Conservation (phyloP, 306 rosid genomes). For the Mimosa bimucronata region DNA sequence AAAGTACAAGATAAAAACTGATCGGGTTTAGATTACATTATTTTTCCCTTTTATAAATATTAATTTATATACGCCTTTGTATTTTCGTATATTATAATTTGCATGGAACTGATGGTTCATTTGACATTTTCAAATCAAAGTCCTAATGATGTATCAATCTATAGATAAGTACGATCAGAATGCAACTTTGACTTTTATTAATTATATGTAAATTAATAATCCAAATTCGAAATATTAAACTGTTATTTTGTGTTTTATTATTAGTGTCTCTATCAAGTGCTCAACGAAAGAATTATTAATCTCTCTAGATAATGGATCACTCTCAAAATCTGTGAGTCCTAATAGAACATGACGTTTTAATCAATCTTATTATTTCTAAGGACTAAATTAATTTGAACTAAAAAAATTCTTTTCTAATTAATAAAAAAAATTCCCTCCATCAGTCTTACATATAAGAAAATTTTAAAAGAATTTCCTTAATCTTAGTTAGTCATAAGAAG, state of each 20-base stretch:
- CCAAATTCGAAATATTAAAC: background rate
- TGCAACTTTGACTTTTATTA: background rate
- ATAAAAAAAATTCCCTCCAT: background rate
- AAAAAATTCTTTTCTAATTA: slow-evolving; percentile 20
- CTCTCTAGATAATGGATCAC: background rate
- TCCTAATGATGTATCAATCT: background rate
- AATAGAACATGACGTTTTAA: background rate
- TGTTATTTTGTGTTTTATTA: background rate
- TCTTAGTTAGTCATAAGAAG: background rate
- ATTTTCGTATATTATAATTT: too few relatives aligned
- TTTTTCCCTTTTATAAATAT: background rate
- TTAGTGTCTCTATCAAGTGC: too few relatives aligned
- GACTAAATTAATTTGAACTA: background rate
- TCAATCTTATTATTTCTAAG: background rate
- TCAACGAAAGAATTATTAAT: background rate
- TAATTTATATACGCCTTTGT: background rate
- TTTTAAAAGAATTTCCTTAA: background rate
- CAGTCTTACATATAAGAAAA: background rate
- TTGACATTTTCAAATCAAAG: slow-evolving; percentile 1
- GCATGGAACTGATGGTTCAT: background rate
- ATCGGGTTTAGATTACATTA: background rate
- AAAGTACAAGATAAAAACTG: slow-evolving; percentile 30
- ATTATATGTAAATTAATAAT: too few relatives aligned
- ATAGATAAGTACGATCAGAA: background rate
- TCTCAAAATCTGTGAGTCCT: background rate